These are phyloP conservation scores for Triadica sebifera DNA, from an alignment of 345 rosid genomes.

Conservation along the genomic window DNA sequence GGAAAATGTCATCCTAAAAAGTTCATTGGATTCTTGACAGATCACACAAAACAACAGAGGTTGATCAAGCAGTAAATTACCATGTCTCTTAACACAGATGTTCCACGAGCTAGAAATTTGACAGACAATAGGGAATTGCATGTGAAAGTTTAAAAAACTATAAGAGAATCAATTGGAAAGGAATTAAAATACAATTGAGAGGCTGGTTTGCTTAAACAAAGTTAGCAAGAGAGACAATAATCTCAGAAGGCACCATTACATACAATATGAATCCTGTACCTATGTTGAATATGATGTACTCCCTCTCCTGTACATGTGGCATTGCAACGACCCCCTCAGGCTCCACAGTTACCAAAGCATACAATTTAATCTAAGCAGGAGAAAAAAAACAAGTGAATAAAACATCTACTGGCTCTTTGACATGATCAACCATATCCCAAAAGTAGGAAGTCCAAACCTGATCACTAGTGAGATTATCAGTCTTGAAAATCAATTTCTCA, in stretches of 20 bases:
- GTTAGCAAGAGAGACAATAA: not conserved
- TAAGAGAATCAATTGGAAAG: not conserved
- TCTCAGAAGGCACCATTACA: not conserved
- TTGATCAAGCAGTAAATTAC: not conserved
- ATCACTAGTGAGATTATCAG: constrained; percentile 33
- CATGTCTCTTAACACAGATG: not conserved
- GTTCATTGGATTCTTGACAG: not conserved
- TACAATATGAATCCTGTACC: constrained; percentile 29
- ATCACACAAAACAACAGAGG: not conserved
- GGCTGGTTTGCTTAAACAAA: not conserved
- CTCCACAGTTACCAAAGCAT: constrained; percentile 64
- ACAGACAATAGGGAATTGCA: not conserved
- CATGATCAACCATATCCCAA: constrained; percentile 1
- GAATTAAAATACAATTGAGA: not conserved
- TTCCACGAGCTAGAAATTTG: not conserved
- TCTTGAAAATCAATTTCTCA: constrained; percentile 27
- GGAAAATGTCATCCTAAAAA: not conserved
- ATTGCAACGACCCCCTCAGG: constrained; percentile 84
- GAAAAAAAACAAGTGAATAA: not conserved
- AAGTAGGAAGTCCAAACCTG: constrained; percentile 39
- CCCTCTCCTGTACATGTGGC: constrained; percentile 47
- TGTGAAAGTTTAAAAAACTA: not conserved
- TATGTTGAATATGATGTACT: constrained; percentile 64
- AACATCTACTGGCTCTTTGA: not conserved
- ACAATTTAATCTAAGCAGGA: constrained; percentile 47